Conservation (phyloP, 192 early-diverging fungal species). For the Rhizoclosmatium globosum region DNA sequence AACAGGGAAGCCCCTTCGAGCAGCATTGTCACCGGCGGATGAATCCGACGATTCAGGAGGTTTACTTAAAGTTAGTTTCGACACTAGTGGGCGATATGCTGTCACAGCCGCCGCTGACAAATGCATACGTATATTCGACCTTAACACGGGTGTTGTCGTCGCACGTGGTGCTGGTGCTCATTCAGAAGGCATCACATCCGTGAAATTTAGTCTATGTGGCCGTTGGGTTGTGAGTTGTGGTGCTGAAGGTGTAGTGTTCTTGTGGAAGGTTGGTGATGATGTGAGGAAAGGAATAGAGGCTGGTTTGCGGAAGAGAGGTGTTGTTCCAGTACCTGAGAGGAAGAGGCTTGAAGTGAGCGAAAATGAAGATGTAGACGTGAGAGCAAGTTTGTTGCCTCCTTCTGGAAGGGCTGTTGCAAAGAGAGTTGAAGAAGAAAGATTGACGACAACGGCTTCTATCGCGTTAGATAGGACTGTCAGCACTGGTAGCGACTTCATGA, state of each 20-base stretch:
- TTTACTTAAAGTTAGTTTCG: slow-evolving; percentile 69
- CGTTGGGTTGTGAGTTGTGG: slow-evolving; percentile 70
- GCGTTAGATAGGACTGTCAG: not conserved
- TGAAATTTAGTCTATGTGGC: slow-evolving; percentile 66
- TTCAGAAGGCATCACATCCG: slow-evolving; percentile 75
- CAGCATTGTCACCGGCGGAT: too few relatives aligned
- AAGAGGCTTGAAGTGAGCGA: not conserved
- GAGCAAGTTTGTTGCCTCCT: slow-evolving; percentile 1
- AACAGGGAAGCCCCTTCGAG: slow-evolving; percentile 70
- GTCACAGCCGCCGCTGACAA: slow-evolving; percentile 75
- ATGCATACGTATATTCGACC: slow-evolving; percentile 74
- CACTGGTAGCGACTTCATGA: slow-evolving; percentile 21
- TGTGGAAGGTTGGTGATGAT: slow-evolving; percentile 72
- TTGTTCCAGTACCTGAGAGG: not conserved
- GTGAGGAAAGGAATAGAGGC: slow-evolving; percentile 44
- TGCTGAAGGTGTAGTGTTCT: slow-evolving; percentile 78
- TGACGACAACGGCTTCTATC: not conserved
- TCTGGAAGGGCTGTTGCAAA: not conserved
- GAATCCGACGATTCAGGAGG: slow-evolving; percentile 59
- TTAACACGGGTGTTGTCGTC: slow-evolving; percentile 67
- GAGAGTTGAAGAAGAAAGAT: not conserved
- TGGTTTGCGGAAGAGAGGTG: slow-evolving; percentile 2
- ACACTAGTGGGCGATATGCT: slow-evolving; percentile 73
- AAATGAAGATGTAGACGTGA: not conserved
- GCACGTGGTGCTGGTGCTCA: slow-evolving; percentile 70